phyloP scores from a whole-genome alignment of 108 stramenopile species.

The Nitzschia sp. region DNA sequence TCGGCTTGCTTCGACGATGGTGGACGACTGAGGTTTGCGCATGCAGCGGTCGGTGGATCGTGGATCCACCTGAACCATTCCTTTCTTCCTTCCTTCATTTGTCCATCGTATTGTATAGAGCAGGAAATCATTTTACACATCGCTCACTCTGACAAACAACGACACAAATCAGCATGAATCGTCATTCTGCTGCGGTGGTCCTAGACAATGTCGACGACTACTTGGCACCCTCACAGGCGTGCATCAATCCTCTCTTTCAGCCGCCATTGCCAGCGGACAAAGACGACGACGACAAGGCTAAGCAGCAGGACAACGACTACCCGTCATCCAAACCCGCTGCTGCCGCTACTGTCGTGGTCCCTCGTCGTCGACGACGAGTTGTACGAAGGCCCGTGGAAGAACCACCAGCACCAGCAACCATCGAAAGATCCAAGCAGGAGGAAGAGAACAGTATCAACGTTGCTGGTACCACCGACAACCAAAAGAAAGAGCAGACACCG shows the following conservation, averaged over 20 bases:
- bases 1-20: no score
- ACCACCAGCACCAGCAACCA: not conserved
- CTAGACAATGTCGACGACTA: conserved; percentile 88
- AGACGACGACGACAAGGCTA: conserved; percentile 1
- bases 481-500: no score
- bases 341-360: conserved; percentile 28
- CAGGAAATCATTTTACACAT: no score
- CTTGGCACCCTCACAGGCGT: conserved; percentile 85
- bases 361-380: conserved; percentile 29
- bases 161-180: not conserved
- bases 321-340: not conserved
- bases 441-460: not conserved
- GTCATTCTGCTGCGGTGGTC: conserved; percentile 64
- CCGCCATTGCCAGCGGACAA: conserved; percentile 28
- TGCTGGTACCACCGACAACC: conserved; percentile 17
- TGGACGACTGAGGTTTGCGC: no score
- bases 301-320: conserved; percentile 1
- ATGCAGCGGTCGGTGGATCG: no score
- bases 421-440: not conserved
- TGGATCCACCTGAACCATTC: no score
- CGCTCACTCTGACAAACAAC: no score
- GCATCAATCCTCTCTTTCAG: conserved; percentile 85
- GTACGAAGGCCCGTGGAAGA: conserved; percentile 1
- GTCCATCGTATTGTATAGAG: no score
- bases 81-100: no score